Percentiles rank a stretch among this genome's conserved stretches.
Conservation (phyloP, 176 grass and related monocot species). For the Hordeum marinum region DNA sequence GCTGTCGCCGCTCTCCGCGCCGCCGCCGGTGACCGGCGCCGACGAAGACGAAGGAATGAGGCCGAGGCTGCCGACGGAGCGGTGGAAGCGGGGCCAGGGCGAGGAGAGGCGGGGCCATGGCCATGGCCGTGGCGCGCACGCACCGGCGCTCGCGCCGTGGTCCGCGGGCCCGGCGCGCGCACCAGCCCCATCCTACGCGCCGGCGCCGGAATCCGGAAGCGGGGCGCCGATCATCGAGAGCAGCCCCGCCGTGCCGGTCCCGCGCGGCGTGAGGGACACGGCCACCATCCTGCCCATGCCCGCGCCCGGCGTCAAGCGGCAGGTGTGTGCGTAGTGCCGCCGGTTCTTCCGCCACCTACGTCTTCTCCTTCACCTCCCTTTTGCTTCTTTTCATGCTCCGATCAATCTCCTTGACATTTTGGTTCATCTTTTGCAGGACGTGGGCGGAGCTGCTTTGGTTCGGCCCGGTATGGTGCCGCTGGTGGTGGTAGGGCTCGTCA, state of each 20-base stretch:
- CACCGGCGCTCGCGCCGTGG: neutral
- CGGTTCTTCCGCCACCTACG: too few relatives aligned
- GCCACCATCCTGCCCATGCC: constrained; percentile 73
- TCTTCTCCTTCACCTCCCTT: neutral
- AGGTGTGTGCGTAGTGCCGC: neutral
- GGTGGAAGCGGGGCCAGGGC: constrained; percentile 16
- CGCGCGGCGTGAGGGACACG: constrained; percentile 72
- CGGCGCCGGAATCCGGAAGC: constrained; percentile 30
- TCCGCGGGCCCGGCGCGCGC: neutral
- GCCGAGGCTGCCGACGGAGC: constrained; percentile 58
- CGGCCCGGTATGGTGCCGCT: neutral
- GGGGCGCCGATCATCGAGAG: constrained; percentile 61
- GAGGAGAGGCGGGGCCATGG: neutral
- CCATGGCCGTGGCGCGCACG: neutral
- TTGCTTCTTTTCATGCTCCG: neutral
- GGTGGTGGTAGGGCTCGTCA: neutral
- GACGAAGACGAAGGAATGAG: constrained; percentile 39
- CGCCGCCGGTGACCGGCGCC: constrained; percentile 24
- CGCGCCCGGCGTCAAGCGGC: constrained; percentile 43
- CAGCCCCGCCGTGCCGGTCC: constrained; percentile 82
- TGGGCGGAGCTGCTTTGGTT: constrained; percentile 9
- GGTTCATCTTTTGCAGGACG: constrained; percentile 13
- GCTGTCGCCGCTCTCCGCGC: constrained; percentile 20
- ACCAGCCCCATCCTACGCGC: constrained; percentile 6
- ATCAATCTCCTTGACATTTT: neutral